Evolutionary conservation across 1,139 yeast species (phyloP), one percentile per base, ranked within the genome.

Genomic region (Arxiozyma bovina): DNA sequence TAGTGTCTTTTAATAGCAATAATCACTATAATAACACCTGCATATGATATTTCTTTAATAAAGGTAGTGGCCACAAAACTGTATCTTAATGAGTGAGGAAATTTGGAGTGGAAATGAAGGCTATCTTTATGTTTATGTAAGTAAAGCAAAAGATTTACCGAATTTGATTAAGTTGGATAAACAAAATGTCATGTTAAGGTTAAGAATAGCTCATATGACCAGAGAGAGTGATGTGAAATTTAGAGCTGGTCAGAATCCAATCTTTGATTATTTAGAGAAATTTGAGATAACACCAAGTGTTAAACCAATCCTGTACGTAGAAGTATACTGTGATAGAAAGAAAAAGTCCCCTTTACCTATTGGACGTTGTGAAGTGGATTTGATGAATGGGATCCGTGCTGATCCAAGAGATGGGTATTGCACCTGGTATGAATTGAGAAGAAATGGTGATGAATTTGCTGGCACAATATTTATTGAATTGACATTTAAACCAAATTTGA

Each of bases 171-270:
- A 84, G 55, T 73, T 89, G 43, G 96, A 93, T 61, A 90, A 90
- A 64, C 97, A 90, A 70, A 85, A 88, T 58, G 97, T 96, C 0
- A 89, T 87, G 70, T 85, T 88, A 51, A 81, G 91, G 15, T 77
- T 87, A 18, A 74, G 97, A 55, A 76, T 90, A 3, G 95, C 91
- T n/a, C 86, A 87, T 54, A 79, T 79, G 57, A 93, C 94, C 23
- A 80, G 85, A 60, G 80, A 86, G 60, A 87, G 96, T 0, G 82
- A 82, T 30, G 75, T 87, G 0, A 81, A 85, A 57, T 79, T 80
- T 59, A 73, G 97, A 60, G 97, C 96, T 1, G 97, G 97, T 1
- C 97, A 90, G 67, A 85, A 88, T 1, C 97, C 97, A 0, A 81
- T 77, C 48, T 90, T 96, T 88, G 85, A 87, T 58, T 85, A 83